Evolutionary conservation across 1,284 basidiomycete genomes (phyloP).

Genomic region (Ganoderma resinaceum): DNA sequence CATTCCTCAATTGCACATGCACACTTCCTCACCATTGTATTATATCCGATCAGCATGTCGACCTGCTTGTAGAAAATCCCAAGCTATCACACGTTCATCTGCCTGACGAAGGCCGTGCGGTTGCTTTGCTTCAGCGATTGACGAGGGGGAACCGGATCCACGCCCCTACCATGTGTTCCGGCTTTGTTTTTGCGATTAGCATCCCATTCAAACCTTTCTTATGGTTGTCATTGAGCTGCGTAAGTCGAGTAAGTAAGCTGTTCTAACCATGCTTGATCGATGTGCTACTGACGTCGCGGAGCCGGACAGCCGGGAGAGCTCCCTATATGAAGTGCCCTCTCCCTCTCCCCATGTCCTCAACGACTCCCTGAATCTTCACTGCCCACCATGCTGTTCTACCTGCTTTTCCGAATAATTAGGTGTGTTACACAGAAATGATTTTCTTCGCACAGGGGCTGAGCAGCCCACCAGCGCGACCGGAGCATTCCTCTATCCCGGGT

Average conservation of each 20-base stretch:
- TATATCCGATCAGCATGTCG: slow-evolving; percentile 19
- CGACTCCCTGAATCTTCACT: slow-evolving; percentile 12
- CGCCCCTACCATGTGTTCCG: slow-evolving; percentile 7
- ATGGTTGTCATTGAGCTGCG: too few species aligned
- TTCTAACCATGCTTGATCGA: slow-evolving; percentile 5
- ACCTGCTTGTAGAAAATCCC: not conserved
- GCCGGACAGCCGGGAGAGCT: slow-evolving; percentile 11
- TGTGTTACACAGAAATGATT: slow-evolving; percentile 7
- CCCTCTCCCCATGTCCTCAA: slow-evolving; percentile 21
- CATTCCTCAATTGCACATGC: not conserved
- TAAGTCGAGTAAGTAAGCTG: not conserved
- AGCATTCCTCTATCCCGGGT: slow-evolving; percentile 84
- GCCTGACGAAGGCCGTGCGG: slow-evolving; percentile 24
- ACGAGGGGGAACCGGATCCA: slow-evolving; percentile 10
- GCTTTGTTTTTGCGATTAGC: not conserved
- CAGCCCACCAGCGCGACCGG: slow-evolving; percentile 56
- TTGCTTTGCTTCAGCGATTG: slow-evolving; percentile 14
- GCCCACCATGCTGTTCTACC: slow-evolving; percentile 38
- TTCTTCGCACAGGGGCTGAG: slow-evolving; percentile 14
- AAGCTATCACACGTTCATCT: slow-evolving; percentile 9
- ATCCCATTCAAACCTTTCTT: not conserved
- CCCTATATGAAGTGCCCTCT: slow-evolving; percentile 23
- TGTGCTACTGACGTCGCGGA: slow-evolving; percentile 12
- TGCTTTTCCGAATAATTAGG: slow-evolving; percentile 39
- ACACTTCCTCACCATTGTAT: slow-evolving; percentile 7